Evolutionary conservation across 768 basidiomycete species (phyloP).

Genomic region (Pseudohyphozyma bogoriensis): DNA sequence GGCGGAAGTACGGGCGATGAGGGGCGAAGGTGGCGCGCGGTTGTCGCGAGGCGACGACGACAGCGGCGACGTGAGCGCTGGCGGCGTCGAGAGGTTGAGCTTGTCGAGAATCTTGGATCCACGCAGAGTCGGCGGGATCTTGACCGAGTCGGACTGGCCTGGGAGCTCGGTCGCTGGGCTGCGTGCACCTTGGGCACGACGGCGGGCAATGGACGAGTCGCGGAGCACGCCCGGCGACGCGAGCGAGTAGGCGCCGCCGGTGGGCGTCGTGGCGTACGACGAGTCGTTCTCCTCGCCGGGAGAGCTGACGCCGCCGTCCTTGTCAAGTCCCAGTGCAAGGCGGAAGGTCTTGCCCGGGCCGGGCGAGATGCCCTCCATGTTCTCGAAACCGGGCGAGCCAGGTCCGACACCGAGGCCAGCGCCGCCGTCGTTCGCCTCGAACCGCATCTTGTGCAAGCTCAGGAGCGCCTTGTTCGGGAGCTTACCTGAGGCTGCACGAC

Average conservation of each 20-base stretch:
- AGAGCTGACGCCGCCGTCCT: background rate
- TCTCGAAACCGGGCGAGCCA: conserved; percentile 9
- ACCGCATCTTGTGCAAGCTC: conserved; percentile 24
- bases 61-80: background rate
- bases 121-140: conserved; percentile 1
- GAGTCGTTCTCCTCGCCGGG: background rate
- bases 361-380: background rate
- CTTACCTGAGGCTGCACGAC: conserved; percentile 16
- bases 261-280: background rate
- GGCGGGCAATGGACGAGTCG: background rate
- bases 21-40: conserved; percentile 4
- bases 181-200: background rate
- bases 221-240: background rate
- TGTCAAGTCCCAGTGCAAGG: background rate
- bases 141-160: background rate
- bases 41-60: background rate
- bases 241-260: background rate
- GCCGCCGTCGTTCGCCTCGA: conserved; percentile 15
- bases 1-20: conserved; percentile 18
- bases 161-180: background rate
- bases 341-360: conserved; percentile 4
- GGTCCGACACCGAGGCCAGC: conserved; percentile 27
- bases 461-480: conserved; percentile 22
- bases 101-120: background rate
- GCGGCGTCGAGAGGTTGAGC: conserved; percentile 3